These are phyloP conservation scores for Monilinia vaccinii-corymbosi DNA, from an alignment of 2,329 filamentous ascomycete species.

Conservation along the genomic window DNA sequence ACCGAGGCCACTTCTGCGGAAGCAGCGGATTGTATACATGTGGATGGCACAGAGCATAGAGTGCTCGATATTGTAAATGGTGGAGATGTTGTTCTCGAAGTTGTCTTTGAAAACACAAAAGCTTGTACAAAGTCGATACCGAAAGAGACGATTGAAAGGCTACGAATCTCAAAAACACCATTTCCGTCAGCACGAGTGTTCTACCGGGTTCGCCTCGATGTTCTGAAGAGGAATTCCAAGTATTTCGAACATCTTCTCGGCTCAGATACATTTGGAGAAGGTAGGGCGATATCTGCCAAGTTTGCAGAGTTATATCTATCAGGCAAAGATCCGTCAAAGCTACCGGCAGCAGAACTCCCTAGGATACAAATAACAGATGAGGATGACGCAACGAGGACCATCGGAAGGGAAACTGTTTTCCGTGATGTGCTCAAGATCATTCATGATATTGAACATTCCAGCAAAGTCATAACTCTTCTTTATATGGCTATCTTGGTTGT, in stretches of 20 bases:
- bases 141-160: conserved; percentile 40
- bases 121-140: conserved; percentile 39
- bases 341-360: conserved; percentile 46
- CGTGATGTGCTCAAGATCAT: conserved; percentile 59
- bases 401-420: conserved; percentile 52
- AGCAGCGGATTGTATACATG: conserved; percentile 9
- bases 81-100: conserved; percentile 58
- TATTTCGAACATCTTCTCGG: conserved; percentile 63
- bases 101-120: conserved; percentile 53
- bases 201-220: conserved; percentile 51
- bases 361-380: conserved; percentile 56
- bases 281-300: conserved; percentile 42
- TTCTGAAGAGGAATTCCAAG: conserved; percentile 51
- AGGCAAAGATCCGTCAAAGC: conserved; percentile 40
- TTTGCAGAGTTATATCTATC: conserved; percentile 40
- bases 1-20: background rate
- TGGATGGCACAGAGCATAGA: conserved; percentile 19
- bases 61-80: conserved; percentile 43
- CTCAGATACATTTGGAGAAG: conserved; percentile 52
- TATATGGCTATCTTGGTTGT: conserved; percentile 61
- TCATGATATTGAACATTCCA: conserved; percentile 40
- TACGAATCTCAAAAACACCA: conserved; percentile 19
- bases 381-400: conserved; percentile 54
- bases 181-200: conserved; percentile 23
- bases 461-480: conserved; percentile 40